These are phyloP conservation scores for Neoarthrinium moseri DNA, from an alignment of 2,329 filamentous ascomycete species.

Conservation along the genomic window DNA sequence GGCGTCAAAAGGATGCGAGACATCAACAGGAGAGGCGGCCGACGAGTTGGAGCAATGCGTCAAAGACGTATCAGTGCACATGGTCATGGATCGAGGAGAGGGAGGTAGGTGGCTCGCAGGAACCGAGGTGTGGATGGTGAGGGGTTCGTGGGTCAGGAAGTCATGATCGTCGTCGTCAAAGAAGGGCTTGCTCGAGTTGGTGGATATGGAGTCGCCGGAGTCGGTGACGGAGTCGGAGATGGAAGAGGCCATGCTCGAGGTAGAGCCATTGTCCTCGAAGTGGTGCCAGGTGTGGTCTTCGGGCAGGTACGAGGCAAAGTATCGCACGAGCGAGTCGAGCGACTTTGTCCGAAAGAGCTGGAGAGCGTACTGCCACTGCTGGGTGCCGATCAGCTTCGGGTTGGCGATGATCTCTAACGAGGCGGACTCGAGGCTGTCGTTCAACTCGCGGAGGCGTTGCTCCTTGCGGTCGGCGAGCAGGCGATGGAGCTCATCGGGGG, in stretches of 20 bases:
- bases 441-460: conserved; percentile 53
- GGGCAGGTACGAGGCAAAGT: conserved; percentile 59
- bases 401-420: conserved; percentile 62
- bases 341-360: conserved; percentile 60
- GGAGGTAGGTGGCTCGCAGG: conserved; percentile 35
- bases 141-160: conserved; percentile 46
- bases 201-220: conserved; percentile 35
- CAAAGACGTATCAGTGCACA: conserved; percentile 48
- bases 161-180: conserved; percentile 42
- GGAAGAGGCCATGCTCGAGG: conserved; percentile 34
- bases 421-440: conserved; percentile 54
- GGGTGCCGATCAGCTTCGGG: conserved; percentile 55
- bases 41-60: conserved; percentile 44
- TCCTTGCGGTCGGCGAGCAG: conserved; percentile 53
- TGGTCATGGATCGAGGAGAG: conserved; percentile 51
- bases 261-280: conserved; percentile 8
- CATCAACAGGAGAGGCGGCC: conserved; percentile 34
- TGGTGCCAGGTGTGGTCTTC: conserved; percentile 44
- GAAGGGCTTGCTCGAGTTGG: conserved; percentile 35
- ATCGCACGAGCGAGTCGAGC: conserved; percentile 59
- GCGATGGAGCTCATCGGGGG: conserved; percentile 52
- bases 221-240: conserved; percentile 33
- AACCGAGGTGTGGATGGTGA: conserved; percentile 28
- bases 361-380: conserved; percentile 58
- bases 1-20: conserved; percentile 27